Evolutionary conservation across 495 filamentous ascomycete species (phyloP).

Genomic region (Melanomma pulvis-pyrius): DNA sequence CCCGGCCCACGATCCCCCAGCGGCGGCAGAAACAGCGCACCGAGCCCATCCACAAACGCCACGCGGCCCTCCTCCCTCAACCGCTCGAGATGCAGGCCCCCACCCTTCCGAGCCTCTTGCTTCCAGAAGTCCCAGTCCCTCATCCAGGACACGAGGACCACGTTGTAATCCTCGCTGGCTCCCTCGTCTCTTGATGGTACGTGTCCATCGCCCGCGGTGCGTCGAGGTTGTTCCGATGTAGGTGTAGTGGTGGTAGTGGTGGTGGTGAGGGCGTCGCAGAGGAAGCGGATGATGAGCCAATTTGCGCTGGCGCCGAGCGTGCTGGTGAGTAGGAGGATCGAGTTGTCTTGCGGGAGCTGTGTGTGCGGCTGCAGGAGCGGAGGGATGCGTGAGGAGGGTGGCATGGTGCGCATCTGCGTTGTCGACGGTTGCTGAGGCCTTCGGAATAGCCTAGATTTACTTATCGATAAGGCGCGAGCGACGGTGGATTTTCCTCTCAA

Average conservation of each 20-base stretch:
- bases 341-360: constrained; percentile 47
- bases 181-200: background rate
- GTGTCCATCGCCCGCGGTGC: background rate
- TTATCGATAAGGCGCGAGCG: constrained; percentile 1
- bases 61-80: constrained; percentile 60
- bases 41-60: constrained; percentile 74
- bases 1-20: background rate
- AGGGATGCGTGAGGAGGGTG: constrained; percentile 54
- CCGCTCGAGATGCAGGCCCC: constrained; percentile 69
- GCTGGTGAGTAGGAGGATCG: constrained; percentile 73
- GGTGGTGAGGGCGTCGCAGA: constrained; percentile 57
- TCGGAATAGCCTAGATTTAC: background rate
- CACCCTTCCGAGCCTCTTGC: constrained; percentile 36
- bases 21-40: constrained; percentile 54
- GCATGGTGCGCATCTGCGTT: constrained; percentile 21
- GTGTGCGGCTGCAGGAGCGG: constrained; percentile 70
- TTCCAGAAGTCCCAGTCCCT: constrained; percentile 77
- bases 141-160: constrained; percentile 80
- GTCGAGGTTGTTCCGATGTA: too few relatives aligned
- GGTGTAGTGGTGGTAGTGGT: too few relatives aligned
- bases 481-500: background rate
- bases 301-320: constrained; percentile 46
- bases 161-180: constrained; percentile 40
- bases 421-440: background rate
- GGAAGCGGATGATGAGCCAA: constrained; percentile 49